Evolutionary conservation across 1,139 yeast species (phyloP), one percentile per base, ranked within the genome.

Genomic region (Zygoascus meyerae): DNA sequence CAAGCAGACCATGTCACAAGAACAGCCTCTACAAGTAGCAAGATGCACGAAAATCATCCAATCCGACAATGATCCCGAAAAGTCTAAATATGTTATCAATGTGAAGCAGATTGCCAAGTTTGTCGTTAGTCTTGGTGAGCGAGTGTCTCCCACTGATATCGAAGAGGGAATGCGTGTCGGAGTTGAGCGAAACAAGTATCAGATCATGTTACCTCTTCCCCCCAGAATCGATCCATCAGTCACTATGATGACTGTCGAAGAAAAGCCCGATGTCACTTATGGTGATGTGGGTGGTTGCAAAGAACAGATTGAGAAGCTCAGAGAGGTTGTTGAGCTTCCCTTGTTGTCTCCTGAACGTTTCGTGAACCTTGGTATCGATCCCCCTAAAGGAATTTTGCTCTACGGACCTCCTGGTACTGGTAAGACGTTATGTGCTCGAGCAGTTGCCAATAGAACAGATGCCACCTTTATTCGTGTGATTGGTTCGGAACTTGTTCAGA

Each of bases 121-220:
- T 65, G 97, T 92, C 48, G 98, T 92, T 45, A 95, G 94, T 6
- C 75, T 92, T 52, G 99, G 97, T 41, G 97, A 94, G 65, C 78
- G 95, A 55, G 97, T 94, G 12, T 85, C 95, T 29, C 98, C 98
- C 33, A 92, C 98, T 1, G 99, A 92, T 76, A 90, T 92, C 52
- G 98, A 92, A 69, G 98, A 94, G 69, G 98, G 98, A 43, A 94
- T 92, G 98, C 79, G 98, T 65, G 97, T 92, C 40, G 99, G 98
- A 61, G 98, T 92, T 51, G 98, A 92, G 67, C 81, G 98, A 68
- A 89, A 86, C 62, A 92, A 92, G 68, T 92, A 94, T 69, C 95
- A 90, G 67, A 92, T 92, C 63, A 95, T 89, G 73, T 76, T 92
- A 60, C 98, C 99, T 21, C 74, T 94, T 56, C 98, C 98, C 17